phyloP scores from a whole-genome alignment of 176 grass and related monocot genomes.

The Thinopyrum elongatum region DNA sequence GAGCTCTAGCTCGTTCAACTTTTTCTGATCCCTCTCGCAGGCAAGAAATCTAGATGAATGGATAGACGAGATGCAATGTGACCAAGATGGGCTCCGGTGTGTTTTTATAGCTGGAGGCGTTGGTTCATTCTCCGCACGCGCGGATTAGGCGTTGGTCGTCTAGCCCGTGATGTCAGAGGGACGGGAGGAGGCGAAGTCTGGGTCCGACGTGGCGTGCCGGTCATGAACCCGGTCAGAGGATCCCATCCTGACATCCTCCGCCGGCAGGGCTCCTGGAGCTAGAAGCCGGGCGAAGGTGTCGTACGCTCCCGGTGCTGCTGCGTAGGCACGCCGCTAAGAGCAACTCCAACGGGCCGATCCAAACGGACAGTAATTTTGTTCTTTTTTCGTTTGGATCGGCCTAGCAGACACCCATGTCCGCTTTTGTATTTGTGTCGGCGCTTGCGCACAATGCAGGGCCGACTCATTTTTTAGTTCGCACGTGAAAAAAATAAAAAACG shows the following conservation, averaged over 20 bases:
- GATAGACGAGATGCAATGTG: slow-evolving; percentile 1
- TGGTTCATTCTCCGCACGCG: slow-evolving; percentile 5
- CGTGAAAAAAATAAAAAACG: too few species aligned
- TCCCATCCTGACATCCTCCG: slow-evolving; percentile 7
- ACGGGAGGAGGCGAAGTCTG: background rate
- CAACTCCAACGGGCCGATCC: too few species aligned
- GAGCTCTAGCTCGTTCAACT: background rate
- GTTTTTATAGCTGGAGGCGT: slow-evolving; percentile 22
- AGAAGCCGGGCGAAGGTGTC: background rate
- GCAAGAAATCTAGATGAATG: background rate
- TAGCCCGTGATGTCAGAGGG: slow-evolving; percentile 4
- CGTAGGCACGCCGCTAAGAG: background rate
- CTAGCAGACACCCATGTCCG: too few species aligned
- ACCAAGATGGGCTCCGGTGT: background rate
- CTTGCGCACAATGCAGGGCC: too few species aligned
- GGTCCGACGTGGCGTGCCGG: slow-evolving; percentile 35
- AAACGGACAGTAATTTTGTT: too few species aligned
- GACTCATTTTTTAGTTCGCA: too few species aligned
- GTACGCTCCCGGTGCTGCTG: background rate
- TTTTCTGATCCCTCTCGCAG: background rate
- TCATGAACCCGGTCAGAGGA: slow-evolving; percentile 20
- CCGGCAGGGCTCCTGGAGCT: background rate
- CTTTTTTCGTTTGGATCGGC: too few species aligned
- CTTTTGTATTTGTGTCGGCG: too few species aligned
- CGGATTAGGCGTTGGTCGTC: background rate